Evolutionary conservation across 805 yeast genomes (phyloP), one percentile per base, ranked within the genome.

Genomic region (Crinitomyces ghanaensis): DNA sequence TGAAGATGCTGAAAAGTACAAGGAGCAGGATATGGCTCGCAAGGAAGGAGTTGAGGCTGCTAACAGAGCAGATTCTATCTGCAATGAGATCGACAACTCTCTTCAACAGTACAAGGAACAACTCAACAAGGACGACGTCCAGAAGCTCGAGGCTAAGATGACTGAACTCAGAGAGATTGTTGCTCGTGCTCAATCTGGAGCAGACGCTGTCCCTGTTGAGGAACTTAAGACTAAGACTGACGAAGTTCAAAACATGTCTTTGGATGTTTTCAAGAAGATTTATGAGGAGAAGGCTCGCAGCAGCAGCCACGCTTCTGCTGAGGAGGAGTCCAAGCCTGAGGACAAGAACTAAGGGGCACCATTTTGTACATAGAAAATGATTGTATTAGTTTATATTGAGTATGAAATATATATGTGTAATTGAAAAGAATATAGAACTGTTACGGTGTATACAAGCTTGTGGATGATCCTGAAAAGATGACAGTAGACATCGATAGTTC

Each of bases 61-160:
- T 49, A 83, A 78, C 77, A 80, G 77, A 55, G 82, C 84, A 48
- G 86, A 78, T 61, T 74, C 73, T 58, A 72, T 78, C 59, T 72
- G 77, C 60, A 77, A 79, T 49, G 98, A 91, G 57, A 84, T 94
- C 33, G 95, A 85, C 58, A 69, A 70, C 59, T 88, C 95, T 6
- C 63, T 91, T 41, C 64, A 65, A 44, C 93, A 82, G 60, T 84
- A 79, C 62, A 72, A 65, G 43, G 82, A 77, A 36, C 77, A 66
- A 58, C 60, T 72, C 41, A 72, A 70, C 56, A 66, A 68, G 62
- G 63, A 60, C 33, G 76, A 69, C 49, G 72, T 65, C 45, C 74
- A 70, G 48, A 59, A 59, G 48, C 65, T 72, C 45, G 64, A 64
- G 60, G 71, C 63, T 51, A 63, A 66, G 54, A 69, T 79, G 47